Conservation (phyloP, 768 basidiomycete species). For the Rhodotorula kratochvilovae region DNA sequence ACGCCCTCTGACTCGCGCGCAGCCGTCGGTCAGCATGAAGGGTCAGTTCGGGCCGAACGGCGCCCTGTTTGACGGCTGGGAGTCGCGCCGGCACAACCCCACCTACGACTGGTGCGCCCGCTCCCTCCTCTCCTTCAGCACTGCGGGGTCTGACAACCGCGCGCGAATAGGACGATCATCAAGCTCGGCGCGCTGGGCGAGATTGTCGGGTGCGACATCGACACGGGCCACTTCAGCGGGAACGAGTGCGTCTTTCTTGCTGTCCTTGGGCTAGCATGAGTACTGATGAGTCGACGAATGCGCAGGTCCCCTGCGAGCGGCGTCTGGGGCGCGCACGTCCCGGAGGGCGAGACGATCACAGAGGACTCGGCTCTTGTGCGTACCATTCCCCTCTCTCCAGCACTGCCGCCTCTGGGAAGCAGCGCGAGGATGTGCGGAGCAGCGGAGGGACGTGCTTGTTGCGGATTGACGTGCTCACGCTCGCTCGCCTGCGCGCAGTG, state of each 20-base stretch:
- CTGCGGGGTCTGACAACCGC: neutral
- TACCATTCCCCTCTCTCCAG: no score
- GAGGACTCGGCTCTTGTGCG: conserved; percentile 26
- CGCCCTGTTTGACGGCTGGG: conserved; percentile 92
- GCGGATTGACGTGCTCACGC: no score
- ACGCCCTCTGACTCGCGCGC: neutral
- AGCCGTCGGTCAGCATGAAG: conserved; percentile 83
- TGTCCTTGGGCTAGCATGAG: no score
- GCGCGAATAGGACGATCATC: conserved; percentile 70
- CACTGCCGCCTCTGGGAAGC: neutral
- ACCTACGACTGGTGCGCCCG: conserved; percentile 71
- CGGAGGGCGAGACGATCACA: conserved; percentile 25
- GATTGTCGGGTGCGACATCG: conserved; percentile 80
- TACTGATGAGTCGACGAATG: neutral
- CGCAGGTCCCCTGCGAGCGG: conserved; percentile 30
- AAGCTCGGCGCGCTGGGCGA: conserved; percentile 70
- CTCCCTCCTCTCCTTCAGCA: neutral
- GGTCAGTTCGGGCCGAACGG: conserved; percentile 98
- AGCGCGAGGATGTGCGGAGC: no score
- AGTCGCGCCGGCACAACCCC: conserved; percentile 81
- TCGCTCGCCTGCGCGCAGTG: conserved; percentile 53
- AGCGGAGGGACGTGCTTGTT: no score
- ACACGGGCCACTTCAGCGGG: conserved; percentile 93
- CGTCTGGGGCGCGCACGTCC: conserved; percentile 37
- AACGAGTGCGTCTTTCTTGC: conserved; percentile 46